Evolutionary conservation across 495 filamentous ascomycete genomes (phyloP), one percentile per base, ranked within the genome.

Genomic region (Cairneyella variabilis): DNA sequence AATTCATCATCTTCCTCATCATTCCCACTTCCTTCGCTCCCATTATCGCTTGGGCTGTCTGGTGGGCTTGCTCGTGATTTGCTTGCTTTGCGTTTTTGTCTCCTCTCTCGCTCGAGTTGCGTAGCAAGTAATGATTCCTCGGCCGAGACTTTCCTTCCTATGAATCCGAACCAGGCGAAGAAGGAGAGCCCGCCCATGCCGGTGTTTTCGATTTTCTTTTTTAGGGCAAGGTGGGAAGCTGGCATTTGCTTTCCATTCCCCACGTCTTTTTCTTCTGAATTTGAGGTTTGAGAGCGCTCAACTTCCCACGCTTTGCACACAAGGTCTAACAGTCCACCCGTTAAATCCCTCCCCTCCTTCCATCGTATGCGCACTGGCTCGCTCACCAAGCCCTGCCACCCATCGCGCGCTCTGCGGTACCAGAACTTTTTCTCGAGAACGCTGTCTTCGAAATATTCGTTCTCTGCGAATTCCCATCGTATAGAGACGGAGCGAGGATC

Each of bases 381-480:
- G 32, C 82, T 86, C 39, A 93, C 88, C 17, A 93, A 75, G 27
- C 88, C 89, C 17, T 76, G 69, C 75, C 80, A 87, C 26, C 80
- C 83, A 60, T 82, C 80, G 61, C 77, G 78, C 34, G 71, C 70
- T 65, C 76, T 76, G 57, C 90, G 83, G 72, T 81, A 86, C 82
- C 85, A 91, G 69, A 96, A 92, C 61, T 85, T 86, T 83, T 97
- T 97, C 68, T 89, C 86, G 37, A 97, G 70, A 51, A 83, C 78
- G 34, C 67, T 66, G 67, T 96, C 77, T 56, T 80, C 74, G 64
- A 96, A 92, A 69, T 80, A 83, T 12, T 84, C 77, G 69, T 96
- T 96, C 32, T 74, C 68, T 25, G 54, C 58, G 60, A 91, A 90
- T 47, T 77, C 74, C 54, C 86, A 81, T 45, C 61, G 71, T 66